Percentiles rank a stretch among this genome's conserved stretches.
Conservation (phyloP, 2,329 filamentous ascomycete species). For the Proliferodiscus dingleyae region DNA sequence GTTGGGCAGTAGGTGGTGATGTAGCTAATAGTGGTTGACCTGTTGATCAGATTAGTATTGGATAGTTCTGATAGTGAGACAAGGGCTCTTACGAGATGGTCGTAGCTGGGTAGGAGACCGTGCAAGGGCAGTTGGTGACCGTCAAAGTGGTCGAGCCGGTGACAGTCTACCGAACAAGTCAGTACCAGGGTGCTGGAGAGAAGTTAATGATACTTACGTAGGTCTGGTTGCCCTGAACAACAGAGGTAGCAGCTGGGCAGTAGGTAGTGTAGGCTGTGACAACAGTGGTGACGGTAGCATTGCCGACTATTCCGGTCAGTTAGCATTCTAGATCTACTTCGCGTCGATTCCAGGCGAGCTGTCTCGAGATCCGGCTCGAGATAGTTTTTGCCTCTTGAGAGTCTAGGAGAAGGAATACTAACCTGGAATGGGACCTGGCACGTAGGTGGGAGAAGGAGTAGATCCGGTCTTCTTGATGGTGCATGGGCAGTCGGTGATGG, state of each 20-base stretch:
- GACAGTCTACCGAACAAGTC: no score
- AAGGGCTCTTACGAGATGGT: slow-evolving; percentile 6
- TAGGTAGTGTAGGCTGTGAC: slow-evolving; percentile 12
- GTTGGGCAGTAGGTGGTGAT: slow-evolving; percentile 36
- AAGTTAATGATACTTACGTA: no score
- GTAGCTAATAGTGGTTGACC: slow-evolving; percentile 35
- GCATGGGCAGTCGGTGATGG: slow-evolving; percentile 44
- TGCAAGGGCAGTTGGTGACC: slow-evolving; percentile 14
- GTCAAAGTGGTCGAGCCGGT: slow-evolving; percentile 5
- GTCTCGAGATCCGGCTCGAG: no score
- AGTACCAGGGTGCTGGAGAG: no score
- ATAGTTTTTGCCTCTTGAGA: no score
- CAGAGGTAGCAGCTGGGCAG: slow-evolving; percentile 12
- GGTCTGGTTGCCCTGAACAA: slow-evolving; percentile 16
- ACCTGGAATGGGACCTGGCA: slow-evolving; percentile 7
- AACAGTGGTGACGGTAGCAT: slow-evolving; percentile 2
- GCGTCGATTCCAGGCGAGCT: no score
- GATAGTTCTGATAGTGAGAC: slow-evolving; percentile 16
- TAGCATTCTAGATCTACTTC: no score
- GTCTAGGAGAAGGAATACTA: no score
- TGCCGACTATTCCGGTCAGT: no score
- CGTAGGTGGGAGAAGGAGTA: slow-evolving; percentile 3
- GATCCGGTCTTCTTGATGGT: slow-evolving; percentile 1
- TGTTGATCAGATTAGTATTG: no score
- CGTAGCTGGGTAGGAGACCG: slow-evolving; percentile 6